Base-by-base conservation (phyloP, 805 yeast species). In the Ogataea sp. region DNA sequence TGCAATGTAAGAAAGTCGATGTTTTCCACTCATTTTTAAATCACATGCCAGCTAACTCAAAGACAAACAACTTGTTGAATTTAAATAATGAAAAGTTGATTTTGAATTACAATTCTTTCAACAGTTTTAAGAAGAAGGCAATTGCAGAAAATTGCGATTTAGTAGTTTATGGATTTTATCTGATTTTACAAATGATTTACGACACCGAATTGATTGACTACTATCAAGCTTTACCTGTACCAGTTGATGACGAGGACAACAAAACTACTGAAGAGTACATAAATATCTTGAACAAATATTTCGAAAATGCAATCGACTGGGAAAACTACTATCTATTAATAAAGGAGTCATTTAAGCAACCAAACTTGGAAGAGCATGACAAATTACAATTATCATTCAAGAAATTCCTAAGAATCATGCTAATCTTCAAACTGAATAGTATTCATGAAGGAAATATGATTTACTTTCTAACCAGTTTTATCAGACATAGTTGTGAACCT, bases 41-140 rank as follows among this genome's bases (percentile, higher is more conserved):
- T 38, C 64, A 58, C 42, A 42, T 50, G 13, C 63, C 64, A 1
- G 39, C 51, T 11, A 59, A 59, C 43, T 44, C 53, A 4, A 51
- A 47, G 47, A 48, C 61, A 4, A 52, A 51, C 37, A 39, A 7
- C 39, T 40, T 32, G 23, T 39, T 1, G 30, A 39, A 11, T 44
- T 39, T 11, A 32, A 32, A 15, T 33, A 23, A 13, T 45, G 40
- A 7, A 7, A 49, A 45, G 20, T 21, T 52, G 28, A 26, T 38
- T 10, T 39, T 59, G 27, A 34, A 42, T 8, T 57, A 50, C 41
- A 51, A 49, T 29, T 41, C 39, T 14, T 59, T 60, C 59, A 20
- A n/a, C 1, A 36, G 36, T 9, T 41, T 58, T 9, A 44, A 47
- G 21, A 42, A 42, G 9, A 21, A 25, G 15, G 24, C 57, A 4